A percentile compares a stretch with the other conserved stretches of the same genome.
These are phyloP conservation scores for Phytophthora hybrid DNA, from an alignment of 352 stramenopile species.

Conservation along the genomic window DNA sequence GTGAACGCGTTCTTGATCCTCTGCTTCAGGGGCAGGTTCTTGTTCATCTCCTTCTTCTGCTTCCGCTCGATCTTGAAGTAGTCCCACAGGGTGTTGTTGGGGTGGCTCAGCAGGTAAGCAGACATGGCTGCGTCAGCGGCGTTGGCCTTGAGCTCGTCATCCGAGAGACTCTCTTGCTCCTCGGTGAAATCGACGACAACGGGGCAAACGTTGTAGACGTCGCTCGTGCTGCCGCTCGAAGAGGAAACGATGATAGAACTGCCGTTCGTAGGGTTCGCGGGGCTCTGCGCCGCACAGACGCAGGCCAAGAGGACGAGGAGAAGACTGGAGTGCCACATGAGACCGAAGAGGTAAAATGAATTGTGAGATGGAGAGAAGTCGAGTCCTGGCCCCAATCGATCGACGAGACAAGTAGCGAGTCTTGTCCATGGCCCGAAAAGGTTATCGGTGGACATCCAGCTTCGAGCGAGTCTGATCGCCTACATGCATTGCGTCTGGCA, in stretches of 20 bases:
- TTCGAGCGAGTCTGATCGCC: conserved; percentile 1
- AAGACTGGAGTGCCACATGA: conserved; percentile 29
- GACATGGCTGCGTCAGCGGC: conserved; percentile 32
- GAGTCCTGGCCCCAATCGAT: neutral
- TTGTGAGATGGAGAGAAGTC: neutral
- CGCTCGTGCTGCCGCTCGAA: conserved; percentile 9
- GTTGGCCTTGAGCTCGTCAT: conserved; percentile 34
- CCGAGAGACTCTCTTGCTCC: conserved; percentile 26
- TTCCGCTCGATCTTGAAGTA: conserved; percentile 31
- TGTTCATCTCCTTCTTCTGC: conserved; percentile 28
- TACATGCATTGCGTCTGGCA: neutral
- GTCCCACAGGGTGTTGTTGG: conserved; percentile 35
- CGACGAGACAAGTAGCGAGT: neutral
- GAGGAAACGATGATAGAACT: neutral
- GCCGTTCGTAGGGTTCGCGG: neutral
- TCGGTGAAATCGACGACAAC: conserved; percentile 30
- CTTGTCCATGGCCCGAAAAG: neutral
- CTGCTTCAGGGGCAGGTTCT: conserved; percentile 6
- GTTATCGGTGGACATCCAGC: neutral
- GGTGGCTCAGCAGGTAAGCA: conserved; percentile 31
- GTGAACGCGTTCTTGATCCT: conserved; percentile 17
- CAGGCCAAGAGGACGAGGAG: conserved; percentile 24
- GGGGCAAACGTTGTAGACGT: conserved; percentile 38
- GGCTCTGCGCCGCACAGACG: conserved; percentile 22
- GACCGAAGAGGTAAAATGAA: conserved; percentile 21